Evolutionary conservation across 768 basidiomycete genomes (phyloP), one percentile per base, ranked within the genome.

Genomic region (Rhizopogon vulgaris): DNA sequence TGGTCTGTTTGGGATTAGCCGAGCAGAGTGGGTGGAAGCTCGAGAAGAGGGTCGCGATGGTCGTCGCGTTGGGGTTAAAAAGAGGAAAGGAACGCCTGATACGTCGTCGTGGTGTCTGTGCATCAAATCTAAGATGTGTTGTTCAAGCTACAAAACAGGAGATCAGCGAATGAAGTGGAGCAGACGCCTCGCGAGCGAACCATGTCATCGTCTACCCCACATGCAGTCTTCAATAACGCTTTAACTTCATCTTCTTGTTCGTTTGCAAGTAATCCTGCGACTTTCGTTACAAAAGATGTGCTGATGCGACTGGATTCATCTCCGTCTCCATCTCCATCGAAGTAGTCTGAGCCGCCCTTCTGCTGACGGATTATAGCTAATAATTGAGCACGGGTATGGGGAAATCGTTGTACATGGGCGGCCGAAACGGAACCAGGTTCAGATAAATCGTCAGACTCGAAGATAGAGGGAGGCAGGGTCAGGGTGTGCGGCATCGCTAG

Each of bases 231-330:
- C 53, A 96, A 76, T 34, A 92, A 61, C 0, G 66, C 60, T 69
- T 94, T 94, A 62, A 95, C 82, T 43, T 83, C 82, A 50, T 95
- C 94, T 69, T 94, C 94, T 52, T 86, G 82, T 69, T 97, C 94
- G 48, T 84, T 81, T 28, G 79, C 80, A 37, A 96, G 78, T 48
- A 90, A 71, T 2, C 73, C 71, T 24, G 87, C 87, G 3, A 94
- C 85, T 60, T 76, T 75, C 60, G 75, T 79, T n/a, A 94, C 79
- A 8, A 94, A 68, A 34, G 74, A 69, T 4, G 82, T 74, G 39
- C 76, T 79, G 40, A 92, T 81, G 51, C 71, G 72, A 41, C 69
- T 68, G 43, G 74, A 73, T 41, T 85, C 77, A 51, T 74, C 84
- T 15, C 60, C 62, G 58, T 86, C 83, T 25, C 68, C 65, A 53